Evolutionary conservation across 768 basidiomycete species (phyloP).

Genomic region (Asterophora lycoperdoides): DNA sequence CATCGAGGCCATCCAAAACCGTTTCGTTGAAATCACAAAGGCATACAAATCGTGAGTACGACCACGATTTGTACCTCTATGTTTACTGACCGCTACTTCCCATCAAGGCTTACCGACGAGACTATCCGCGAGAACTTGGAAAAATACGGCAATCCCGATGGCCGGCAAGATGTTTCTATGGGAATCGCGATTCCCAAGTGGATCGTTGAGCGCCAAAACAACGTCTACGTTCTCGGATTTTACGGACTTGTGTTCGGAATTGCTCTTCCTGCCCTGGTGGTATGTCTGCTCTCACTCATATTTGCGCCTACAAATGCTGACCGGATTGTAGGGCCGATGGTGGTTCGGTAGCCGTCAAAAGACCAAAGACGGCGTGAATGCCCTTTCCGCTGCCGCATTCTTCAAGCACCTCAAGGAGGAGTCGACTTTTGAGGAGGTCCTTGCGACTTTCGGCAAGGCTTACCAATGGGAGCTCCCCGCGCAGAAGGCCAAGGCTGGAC

Average conservation of each 20-base stretch:
- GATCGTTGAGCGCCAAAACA: constrained; percentile 91
- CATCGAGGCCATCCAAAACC: constrained; percentile 76
- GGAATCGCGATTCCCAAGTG: constrained; percentile 93
- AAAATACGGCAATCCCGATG: constrained; percentile 91
- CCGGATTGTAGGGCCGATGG: constrained; percentile 67
- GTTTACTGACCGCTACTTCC: not conserved
- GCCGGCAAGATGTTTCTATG: constrained; percentile 90
- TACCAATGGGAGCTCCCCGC: constrained; percentile 53
- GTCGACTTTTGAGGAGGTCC: constrained; percentile 64
- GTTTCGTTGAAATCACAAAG: constrained; percentile 92
- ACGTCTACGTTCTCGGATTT: constrained; percentile 81
- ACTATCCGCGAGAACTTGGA: constrained; percentile 87
- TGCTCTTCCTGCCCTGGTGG: constrained; percentile 81
- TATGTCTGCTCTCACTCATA: constrained; percentile 21
- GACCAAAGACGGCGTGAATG: constrained; percentile 90
- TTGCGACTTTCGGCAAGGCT: constrained; percentile 65
- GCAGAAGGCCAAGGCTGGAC: constrained; percentile 23
- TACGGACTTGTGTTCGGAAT: constrained; percentile 90
- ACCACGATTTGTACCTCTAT: not conserved
- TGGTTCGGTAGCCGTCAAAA: constrained; percentile 91
- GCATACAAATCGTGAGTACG: constrained; percentile 86
- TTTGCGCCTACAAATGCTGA: not conserved
- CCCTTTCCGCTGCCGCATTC: constrained; percentile 76
- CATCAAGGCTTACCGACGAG: constrained; percentile 79
- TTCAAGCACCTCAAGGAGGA: constrained; percentile 87